A percentile compares a stretch with the other conserved stretches of the same genome.
phyloP scores from a whole-genome alignment of 192 early-diverging fungal species.

The Podila epicladia region DNA sequence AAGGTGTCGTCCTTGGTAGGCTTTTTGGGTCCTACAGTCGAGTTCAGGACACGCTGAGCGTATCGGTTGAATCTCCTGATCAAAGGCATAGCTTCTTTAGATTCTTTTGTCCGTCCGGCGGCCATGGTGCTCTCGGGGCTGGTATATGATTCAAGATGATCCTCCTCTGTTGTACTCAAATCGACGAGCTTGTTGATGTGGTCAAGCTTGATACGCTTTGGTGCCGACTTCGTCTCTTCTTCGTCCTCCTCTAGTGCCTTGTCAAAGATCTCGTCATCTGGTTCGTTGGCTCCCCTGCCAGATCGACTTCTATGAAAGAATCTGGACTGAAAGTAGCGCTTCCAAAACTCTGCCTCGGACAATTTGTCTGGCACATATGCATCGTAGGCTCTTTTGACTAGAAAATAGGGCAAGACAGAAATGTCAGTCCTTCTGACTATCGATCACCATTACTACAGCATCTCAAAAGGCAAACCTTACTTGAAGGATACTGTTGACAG shows the following conservation, averaged over 20 bases:
- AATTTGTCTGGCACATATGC: constrained; percentile 83
- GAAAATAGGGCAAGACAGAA: not conserved
- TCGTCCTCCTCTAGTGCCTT: constrained; percentile 83
- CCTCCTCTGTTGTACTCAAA: constrained; percentile 82
- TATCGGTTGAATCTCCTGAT: constrained; percentile 92
- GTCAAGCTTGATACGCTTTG: constrained; percentile 61
- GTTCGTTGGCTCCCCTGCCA: constrained; percentile 52
- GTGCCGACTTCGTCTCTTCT: constrained; percentile 54
- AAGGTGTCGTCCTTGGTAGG: constrained; percentile 15
- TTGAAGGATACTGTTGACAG: constrained; percentile 88
- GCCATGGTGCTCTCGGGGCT: constrained; percentile 40
- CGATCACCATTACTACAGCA: not conserved
- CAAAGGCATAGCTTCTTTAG: constrained; percentile 73
- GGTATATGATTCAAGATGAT: constrained; percentile 68
- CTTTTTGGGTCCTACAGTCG: constrained; percentile 34
- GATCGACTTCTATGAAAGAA: constrained; percentile 87
- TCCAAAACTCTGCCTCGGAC: constrained; percentile 88
- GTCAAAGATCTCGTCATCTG: constrained; percentile 82
- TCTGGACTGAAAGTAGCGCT: constrained; percentile 81
- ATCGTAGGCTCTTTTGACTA: constrained; percentile 84
- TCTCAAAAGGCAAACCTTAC: constrained; percentile 35
- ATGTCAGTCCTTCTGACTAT: not conserved
- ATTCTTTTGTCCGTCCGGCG: constrained; percentile 33
- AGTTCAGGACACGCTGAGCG: constrained; percentile 80
- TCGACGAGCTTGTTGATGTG: constrained; percentile 77